These are phyloP conservation scores for Amyloporia xantha DNA, from an alignment of 768 basidiomycete species.

Conservation along the genomic window DNA sequence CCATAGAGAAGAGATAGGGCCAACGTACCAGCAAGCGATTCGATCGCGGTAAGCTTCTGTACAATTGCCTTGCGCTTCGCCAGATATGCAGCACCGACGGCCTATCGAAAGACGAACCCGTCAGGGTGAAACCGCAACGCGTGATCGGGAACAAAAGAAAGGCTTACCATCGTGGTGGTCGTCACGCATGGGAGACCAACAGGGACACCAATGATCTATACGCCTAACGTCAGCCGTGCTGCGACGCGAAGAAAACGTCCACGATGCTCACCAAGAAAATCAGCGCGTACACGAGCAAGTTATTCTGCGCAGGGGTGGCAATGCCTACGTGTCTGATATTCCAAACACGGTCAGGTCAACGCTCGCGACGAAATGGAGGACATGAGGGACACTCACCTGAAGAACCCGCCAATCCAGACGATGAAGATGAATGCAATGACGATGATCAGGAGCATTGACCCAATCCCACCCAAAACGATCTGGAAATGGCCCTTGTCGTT, in stretches of 20 bases:
- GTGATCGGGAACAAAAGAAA: not conserved
- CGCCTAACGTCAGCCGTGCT: not conserved
- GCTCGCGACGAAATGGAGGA: not conserved
- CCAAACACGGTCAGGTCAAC: not conserved
- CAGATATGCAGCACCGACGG: conserved; percentile 38
- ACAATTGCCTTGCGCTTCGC: conserved; percentile 39
- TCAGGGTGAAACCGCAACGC: too few relatives aligned
- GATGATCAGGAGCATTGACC: conserved; percentile 36
- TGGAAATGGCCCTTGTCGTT: conserved; percentile 40
- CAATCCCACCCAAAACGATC: conserved; percentile 36
- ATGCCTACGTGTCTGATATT: conserved; percentile 23
- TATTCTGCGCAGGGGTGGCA: conserved; percentile 35
- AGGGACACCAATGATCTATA: conserved; percentile 18
- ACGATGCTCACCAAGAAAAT: conserved; percentile 33
- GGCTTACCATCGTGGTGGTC: conserved; percentile 32
- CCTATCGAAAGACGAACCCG: too few relatives aligned
- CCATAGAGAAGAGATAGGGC: too few relatives aligned
- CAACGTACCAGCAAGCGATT: conserved; percentile 38
- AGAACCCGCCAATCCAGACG: conserved; percentile 42
- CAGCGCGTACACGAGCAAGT: conserved; percentile 37
- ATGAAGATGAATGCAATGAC: conserved; percentile 36
- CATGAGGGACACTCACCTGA: conserved; percentile 13
- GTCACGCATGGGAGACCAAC: conserved; percentile 44
- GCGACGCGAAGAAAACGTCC: not conserved
- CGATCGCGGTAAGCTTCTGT: conserved; percentile 43